Evolutionary conservation across 805 yeast species (phyloP).

Genomic region (Sugiyamaella valdiviana): DNA sequence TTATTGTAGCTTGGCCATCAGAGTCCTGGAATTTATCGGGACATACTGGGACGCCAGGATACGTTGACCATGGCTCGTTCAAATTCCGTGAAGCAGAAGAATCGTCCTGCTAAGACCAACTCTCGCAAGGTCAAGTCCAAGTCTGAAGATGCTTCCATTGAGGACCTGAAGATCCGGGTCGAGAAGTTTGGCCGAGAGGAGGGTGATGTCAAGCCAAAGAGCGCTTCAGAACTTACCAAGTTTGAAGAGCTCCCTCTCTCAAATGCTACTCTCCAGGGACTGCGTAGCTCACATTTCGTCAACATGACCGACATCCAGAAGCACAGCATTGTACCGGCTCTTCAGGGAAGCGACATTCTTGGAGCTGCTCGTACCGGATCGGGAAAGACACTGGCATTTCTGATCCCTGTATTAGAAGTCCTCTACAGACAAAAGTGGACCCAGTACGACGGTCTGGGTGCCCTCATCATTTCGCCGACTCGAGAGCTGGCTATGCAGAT

Average conservation of each 20-base stretch:
- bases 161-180: slow-evolving; percentile 44
- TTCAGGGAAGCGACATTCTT: slow-evolving; percentile 72
- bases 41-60: background rate
- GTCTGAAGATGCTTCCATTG: slow-evolving; percentile 34
- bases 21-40: background rate
- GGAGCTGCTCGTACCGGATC: slow-evolving; percentile 90
- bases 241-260: slow-evolving; percentile 79
- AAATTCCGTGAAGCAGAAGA: background rate
- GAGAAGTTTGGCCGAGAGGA: slow-evolving; percentile 40
- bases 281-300: slow-evolving; percentile 71
- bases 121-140: slow-evolving; percentile 7
- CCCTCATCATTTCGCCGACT: slow-evolving; percentile 84
- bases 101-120: background rate
- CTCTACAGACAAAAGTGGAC: slow-evolving; percentile 67
- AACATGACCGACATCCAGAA: slow-evolving; percentile 82
- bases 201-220: slow-evolving; percentile 28
- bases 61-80: background rate
- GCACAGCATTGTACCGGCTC: slow-evolving; percentile 65
- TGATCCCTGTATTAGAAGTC: slow-evolving; percentile 63
- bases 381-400: slow-evolving; percentile 83
- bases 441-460: slow-evolving; percentile 83
- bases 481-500: slow-evolving; percentile 88
- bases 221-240: slow-evolving; percentile 25
- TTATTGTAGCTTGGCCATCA: background rate
- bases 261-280: slow-evolving; percentile 56